Evolutionary conservation across 176 grass and related monocot genomes (phyloP), one percentile per base, ranked within the genome.

Genomic region (Oryza meyeriana): DNA sequence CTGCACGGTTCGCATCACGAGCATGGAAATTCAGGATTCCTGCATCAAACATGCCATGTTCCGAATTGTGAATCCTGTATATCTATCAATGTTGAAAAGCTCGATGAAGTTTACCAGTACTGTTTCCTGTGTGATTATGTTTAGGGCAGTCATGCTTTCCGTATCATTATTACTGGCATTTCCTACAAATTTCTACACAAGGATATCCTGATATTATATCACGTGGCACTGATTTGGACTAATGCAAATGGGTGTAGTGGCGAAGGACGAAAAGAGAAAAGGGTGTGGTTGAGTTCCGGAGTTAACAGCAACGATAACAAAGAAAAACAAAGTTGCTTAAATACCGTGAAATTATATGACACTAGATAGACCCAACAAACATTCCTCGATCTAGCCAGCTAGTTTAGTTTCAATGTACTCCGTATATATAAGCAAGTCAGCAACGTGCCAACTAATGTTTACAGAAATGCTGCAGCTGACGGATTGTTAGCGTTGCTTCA

Each of bases 21-120:
- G 45, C 67, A 78, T 40, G 27, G 33, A 74, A 61, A 72, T 68
- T 48, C 25, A 25, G 12, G n/a, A 66, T 10, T 14, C 2, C 61
- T 76, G 36, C 74, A 41, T 85, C 45, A 58, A 85, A 32, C 62
- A 58, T 80, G 38, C 48, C 28, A 29, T 85, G 72, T 73, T 82
- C 35, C 27, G 17, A 24, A 14, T 72, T 76, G 33, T 80, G 29
- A 27, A 11, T 77, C 42, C 35, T 75, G 76, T n/a, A 42, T 84
- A 70, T 64, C 17, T 5, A 63, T 67, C 26, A 9, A 39, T 29
- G 25, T 42, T 77, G 48, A 1, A 35, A 71, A 71, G n/a, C 65
- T 24, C 2, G 71, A 81, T 81, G 81, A 34, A 62, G 12, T 28
- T 74, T 18, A 50, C 0, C 5, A 10, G 55, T 30, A 14, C 24